phyloP scores from a whole-genome alignment of 73 alveolate species.

The Paraurostyla sp. region DNA sequence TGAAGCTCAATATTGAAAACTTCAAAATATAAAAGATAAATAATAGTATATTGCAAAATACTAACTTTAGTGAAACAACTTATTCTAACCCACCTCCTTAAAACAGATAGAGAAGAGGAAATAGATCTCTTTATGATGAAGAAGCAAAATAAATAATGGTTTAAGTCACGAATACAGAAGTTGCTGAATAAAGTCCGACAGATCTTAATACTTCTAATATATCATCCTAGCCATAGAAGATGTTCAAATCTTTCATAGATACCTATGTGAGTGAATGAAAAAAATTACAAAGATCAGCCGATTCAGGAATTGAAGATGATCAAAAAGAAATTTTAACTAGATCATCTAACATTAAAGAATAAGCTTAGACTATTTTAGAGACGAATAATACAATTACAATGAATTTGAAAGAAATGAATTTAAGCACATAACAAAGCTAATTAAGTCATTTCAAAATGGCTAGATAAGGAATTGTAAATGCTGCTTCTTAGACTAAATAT shows the following conservation, averaged over 20 bases:
- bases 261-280: slow-evolving; percentile 49
- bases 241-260: slow-evolving; percentile 51
- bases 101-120: neutral
- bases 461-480: neutral
- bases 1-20: slow-evolving; percentile 10
- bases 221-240: slow-evolving; percentile 7
- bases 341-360: neutral
- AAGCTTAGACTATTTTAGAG: neutral
- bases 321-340: neutral
- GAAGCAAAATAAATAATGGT: neutral
- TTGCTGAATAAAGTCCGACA: neutral
- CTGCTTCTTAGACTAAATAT: slow-evolving; percentile 5
- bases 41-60: neutral
- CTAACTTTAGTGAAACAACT: neutral
- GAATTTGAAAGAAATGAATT: neutral
- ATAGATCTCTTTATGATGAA: slow-evolving; percentile 12
- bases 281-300: slow-evolving; percentile 5
- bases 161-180: neutral
- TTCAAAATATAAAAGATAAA: neutral
- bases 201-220: slow-evolving; percentile 6
- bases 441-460: no score
- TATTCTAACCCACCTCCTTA: neutral
- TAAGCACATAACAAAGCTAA: neutral
- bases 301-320: neutral
- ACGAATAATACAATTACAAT: neutral